phyloP scores from a whole-genome alignment of 2,329 filamentous ascomycete genomes.

The Cordyceps militaris region DNA sequence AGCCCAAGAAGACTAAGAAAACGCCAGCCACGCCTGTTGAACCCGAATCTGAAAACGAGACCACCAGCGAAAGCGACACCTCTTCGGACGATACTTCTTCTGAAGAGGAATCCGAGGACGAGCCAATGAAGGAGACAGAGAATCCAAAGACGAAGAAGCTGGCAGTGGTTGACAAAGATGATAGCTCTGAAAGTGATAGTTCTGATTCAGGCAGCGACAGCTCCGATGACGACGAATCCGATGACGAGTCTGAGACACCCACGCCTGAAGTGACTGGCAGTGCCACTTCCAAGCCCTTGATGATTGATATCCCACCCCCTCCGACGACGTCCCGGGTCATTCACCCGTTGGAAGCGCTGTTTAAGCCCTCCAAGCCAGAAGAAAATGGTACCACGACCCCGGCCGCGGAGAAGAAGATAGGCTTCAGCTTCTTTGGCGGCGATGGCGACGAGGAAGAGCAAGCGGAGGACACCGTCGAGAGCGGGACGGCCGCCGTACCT shows the following conservation, averaged over 20 bases:
- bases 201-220: slow-evolving; percentile 19
- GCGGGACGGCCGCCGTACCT: slow-evolving; percentile 40
- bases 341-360: slow-evolving; percentile 86
- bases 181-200: slow-evolving; percentile 11
- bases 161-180: slow-evolving; percentile 20
- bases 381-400: slow-evolving; percentile 28
- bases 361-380: slow-evolving; percentile 60
- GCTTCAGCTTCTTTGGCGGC: slow-evolving; percentile 72
- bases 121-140: slow-evolving; percentile 15
- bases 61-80: slow-evolving; percentile 33
- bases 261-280: slow-evolving; percentile 23
- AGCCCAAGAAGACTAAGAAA: slow-evolving; percentile 19
- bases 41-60: slow-evolving; percentile 24
- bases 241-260: slow-evolving; percentile 7
- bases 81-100: slow-evolving; percentile 24
- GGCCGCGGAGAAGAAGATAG: slow-evolving; percentile 37
- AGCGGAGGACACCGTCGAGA: slow-evolving; percentile 8
- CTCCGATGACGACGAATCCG: slow-evolving; percentile 18
- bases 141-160: slow-evolving; percentile 15
- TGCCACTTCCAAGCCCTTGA: slow-evolving; percentile 42
- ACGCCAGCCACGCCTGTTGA: slow-evolving; percentile 18
- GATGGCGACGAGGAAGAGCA: slow-evolving; percentile 39
- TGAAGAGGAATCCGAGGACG: slow-evolving; percentile 15
- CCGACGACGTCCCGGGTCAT: slow-evolving; percentile 47
- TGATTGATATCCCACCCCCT: slow-evolving; percentile 47